Evolutionary conservation across 73 alveolate genomes (phyloP), one percentile per base, ranked within the genome.

Genomic region (Paramecium sexaurelia): DNA sequence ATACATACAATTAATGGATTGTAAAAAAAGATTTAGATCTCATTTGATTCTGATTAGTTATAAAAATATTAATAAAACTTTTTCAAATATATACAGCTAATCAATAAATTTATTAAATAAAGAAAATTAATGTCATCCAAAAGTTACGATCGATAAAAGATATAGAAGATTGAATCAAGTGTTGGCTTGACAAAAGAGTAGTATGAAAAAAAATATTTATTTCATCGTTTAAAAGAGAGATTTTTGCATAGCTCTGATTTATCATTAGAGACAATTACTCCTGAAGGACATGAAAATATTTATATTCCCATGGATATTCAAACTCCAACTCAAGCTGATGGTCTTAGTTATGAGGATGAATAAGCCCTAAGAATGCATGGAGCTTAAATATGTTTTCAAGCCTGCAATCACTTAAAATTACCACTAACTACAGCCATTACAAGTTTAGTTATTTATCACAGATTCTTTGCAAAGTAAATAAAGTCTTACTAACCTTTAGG

Each of bases 281-380:
- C 57, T 5, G 87, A 73, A 33, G 87, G 87, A 27, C 87, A 73
- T 73, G 87, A 73, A 73, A 73, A 73, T 73, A 73, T 73, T 33
- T 73, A 73, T 36, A 20, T 73, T 33, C 87, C 87, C 0, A 73
- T 73, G 55, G 87, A 73, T 36, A 36, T 73, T 36, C 17, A 73
- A 35, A 33, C 87, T 27, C 87, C 87, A 73, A 73, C 87, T 73
- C 15, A 73, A 73, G 87, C 35, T 33, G 87, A 73, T 73, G 87
- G 87, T 27, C 87, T 73, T 7, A 36, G 55, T 39, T 73, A 73
- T 73, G 87, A 73, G 35, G 87, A 73, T 73, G 87, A 73, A 36
- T 73, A 22, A 10, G 87, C 87, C 36, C 13, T 73, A 19, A 73
- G 87, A 73, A 36, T 73, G 55, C 87, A 73, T 73, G 87, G 87